These are phyloP conservation scores for Solanum okadae DNA, from an alignment of 257 asterid species.

Conservation along the genomic window DNA sequence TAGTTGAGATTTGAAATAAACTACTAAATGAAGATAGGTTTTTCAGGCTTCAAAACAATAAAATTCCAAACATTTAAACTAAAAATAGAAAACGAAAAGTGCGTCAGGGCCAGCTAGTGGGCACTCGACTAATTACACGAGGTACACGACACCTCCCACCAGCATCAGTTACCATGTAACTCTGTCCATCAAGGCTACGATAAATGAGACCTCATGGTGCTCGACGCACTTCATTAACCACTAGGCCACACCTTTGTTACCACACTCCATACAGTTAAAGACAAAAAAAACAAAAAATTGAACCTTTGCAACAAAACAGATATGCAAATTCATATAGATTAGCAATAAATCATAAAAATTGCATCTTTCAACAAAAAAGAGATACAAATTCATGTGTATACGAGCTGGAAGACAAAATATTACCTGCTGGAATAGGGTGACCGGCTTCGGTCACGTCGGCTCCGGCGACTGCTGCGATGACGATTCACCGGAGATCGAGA, in stretches of 20 bases:
- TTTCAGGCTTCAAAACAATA: not conserved
- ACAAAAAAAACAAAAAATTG: not conserved
- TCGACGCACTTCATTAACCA: not conserved
- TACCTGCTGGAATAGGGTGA: conserved; percentile 60
- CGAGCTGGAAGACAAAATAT: not conserved
- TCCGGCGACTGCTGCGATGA: conserved; percentile 35
- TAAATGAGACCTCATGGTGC: not conserved
- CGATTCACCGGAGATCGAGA: conserved; percentile 71
- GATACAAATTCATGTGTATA: not conserved
- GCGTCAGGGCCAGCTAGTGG: not conserved
- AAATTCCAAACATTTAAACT: not conserved
- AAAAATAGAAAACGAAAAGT: not conserved
- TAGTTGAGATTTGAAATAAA: not conserved
- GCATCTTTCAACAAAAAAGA: not conserved
- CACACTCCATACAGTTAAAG: not conserved
- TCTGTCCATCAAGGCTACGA: not conserved
- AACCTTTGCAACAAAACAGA: not conserved
- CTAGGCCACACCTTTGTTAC: not conserved
- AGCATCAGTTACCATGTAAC: not conserved
- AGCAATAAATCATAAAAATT: not conserved
- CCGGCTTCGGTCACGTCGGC: conserved; percentile 62
- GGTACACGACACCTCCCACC: not conserved
- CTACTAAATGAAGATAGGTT: not conserved
- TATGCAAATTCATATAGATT: not conserved
- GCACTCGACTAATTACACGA: not conserved